Conservation (phyloP, 192 early-diverging fungal species). For the Coemansia pectinata region DNA sequence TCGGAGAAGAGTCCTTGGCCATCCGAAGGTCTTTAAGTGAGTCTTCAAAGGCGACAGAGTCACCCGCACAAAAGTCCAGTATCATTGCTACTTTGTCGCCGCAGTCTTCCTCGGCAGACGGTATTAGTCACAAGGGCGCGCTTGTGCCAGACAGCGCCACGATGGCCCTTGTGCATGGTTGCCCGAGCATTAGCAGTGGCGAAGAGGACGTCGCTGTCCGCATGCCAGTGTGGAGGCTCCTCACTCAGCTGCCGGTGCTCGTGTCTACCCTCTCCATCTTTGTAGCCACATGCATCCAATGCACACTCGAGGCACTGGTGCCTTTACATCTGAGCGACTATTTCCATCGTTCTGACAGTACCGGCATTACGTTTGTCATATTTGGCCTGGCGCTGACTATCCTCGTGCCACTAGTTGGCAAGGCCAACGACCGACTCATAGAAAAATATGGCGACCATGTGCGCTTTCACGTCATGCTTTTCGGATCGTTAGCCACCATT, state of each 20-base stretch:
- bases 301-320: slow-evolving; percentile 29
- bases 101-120: neutral
- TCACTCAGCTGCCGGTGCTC: slow-evolving; percentile 19
- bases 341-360: slow-evolving; percentile 3
- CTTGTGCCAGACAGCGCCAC: neutral
- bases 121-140: neutral
- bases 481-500: slow-evolving; percentile 16
- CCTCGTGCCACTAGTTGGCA: slow-evolving; percentile 21
- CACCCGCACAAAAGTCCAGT: neutral
- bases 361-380: slow-evolving; percentile 33
- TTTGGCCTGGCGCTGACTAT: slow-evolving; percentile 26
- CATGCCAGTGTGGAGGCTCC: slow-evolving; percentile 23
- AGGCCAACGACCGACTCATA: slow-evolving; percentile 20
- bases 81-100: neutral
- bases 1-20: slow-evolving; percentile 32
- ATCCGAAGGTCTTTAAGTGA: neutral
- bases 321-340: slow-evolving; percentile 32
- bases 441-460: slow-evolving; percentile 15
- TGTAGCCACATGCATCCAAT: slow-evolving; percentile 24
- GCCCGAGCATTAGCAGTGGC: neutral
- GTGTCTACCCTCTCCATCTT: slow-evolving; percentile 22
- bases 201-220: neutral
- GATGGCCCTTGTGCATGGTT: neutral
- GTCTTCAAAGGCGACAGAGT: neutral
- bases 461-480: slow-evolving; percentile 32